Conservation (phyloP, 2,329 filamentous ascomycete species). For the Fusarium proliferatum region DNA sequence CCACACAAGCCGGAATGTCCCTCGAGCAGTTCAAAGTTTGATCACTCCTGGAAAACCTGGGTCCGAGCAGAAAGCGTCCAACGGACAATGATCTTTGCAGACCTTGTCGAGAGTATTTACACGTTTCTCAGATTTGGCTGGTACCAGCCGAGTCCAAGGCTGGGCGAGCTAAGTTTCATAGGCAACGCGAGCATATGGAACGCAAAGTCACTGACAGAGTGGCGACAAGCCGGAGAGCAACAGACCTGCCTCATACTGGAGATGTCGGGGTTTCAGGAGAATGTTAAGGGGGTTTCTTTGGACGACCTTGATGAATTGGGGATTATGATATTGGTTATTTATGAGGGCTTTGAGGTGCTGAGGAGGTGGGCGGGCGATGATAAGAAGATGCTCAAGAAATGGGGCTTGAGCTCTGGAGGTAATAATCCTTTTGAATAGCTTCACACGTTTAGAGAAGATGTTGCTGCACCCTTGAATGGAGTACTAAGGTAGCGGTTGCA, state of each 20-base stretch:
- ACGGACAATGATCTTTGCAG: accelerated
- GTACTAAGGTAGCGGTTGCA: neutral
- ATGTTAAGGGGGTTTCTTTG: accelerated
- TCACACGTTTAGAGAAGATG: accelerated
- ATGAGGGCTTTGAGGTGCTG: neutral
- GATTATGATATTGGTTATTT: accelerated
- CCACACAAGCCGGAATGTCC: accelerated
- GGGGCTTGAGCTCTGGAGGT: neutral
- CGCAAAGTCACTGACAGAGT: accelerated
- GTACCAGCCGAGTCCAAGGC: neutral
- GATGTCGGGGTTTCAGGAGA: accelerated
- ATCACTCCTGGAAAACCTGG: accelerated
- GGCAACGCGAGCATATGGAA: neutral
- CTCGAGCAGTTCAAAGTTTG: accelerated
- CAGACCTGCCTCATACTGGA: accelerated
- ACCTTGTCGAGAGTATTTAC: neutral
- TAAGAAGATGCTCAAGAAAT: accelerated
- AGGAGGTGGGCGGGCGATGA: neutral
- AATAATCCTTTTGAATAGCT: neutral
- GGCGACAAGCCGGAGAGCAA: neutral
- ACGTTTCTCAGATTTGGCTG: neutral
- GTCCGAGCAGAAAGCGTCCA: neutral
- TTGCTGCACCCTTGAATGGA: accelerated
- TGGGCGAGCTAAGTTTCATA: neutral
- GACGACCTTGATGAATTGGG: neutral